phyloP scores from a whole-genome alignment of 768 basidiomycete genomes.

The Lepiota brunneoincarnata region DNA sequence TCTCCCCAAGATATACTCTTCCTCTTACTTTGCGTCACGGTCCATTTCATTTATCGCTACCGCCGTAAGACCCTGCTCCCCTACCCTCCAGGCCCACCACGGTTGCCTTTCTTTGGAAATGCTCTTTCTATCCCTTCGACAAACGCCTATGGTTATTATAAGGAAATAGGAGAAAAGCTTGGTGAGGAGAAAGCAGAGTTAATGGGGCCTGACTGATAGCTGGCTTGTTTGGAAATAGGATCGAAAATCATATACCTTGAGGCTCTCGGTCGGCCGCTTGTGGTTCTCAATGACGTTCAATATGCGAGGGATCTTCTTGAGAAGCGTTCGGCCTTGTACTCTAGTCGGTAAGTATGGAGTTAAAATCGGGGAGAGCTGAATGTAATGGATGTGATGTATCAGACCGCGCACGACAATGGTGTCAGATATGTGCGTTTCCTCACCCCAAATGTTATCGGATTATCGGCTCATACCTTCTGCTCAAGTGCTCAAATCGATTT shows the following conservation, averaged over 20 bases:
- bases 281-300: constrained; percentile 13
- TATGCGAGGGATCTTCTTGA: constrained; percentile 12
- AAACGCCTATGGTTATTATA: constrained; percentile 3
- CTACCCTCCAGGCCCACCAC: constrained; percentile 8
- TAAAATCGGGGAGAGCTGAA: background rate
- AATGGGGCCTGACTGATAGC: background rate
- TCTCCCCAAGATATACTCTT: too few species aligned
- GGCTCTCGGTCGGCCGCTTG: constrained; percentile 12
- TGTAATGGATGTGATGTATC: background rate
- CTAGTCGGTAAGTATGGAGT: background rate
- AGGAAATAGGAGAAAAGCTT: constrained; percentile 9
- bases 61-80: background rate
- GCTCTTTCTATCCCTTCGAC: constrained; percentile 11
- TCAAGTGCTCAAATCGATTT: background rate
- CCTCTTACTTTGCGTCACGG: background rate
- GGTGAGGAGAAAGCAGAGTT: constrained; percentile 4
- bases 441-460: background rate
- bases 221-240: background rate
- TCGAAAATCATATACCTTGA: constrained; percentile 11
- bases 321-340: constrained; percentile 11
- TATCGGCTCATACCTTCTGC: background rate
- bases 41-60: background rate
- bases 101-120: constrained; percentile 14
- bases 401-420: constrained; percentile 5
- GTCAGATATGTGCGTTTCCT: background rate